Percentiles rank a stretch among this genome's conserved stretches.
Evolutionary conservation across 1,284 basidiomycete species (phyloP).

Genomic region (Pyrrhoderma noxium): DNA sequence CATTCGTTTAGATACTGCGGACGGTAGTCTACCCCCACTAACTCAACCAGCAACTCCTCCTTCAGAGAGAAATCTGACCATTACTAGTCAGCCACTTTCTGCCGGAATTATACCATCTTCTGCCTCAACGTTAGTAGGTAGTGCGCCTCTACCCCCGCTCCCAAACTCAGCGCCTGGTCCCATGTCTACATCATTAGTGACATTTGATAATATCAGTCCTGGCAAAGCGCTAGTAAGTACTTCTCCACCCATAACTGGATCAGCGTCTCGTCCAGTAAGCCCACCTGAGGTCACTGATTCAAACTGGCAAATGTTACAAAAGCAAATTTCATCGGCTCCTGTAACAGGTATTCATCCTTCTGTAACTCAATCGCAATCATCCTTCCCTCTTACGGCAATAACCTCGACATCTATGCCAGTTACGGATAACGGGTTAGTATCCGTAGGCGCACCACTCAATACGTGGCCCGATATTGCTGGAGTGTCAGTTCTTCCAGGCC

Average conservation of each 20-base stretch:
- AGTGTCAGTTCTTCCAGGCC: slow-evolving; percentile 5
- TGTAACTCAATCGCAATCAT: slow-evolving; percentile 7
- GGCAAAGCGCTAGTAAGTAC: not conserved
- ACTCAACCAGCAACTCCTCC: slow-evolving; percentile 24
- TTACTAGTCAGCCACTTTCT: slow-evolving; percentile 1
- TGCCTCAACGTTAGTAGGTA: slow-evolving; percentile 2
- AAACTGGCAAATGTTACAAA: not conserved
- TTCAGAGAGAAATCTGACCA: not conserved
- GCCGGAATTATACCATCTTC: slow-evolving; percentile 7
- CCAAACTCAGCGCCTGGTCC: not conserved
- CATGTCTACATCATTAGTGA: slow-evolving; percentile 4
- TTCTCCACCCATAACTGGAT: not conserved
- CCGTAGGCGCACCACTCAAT: slow-evolving; percentile 2
- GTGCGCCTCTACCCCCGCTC: not conserved
- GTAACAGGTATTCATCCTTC: slow-evolving; percentile 3
- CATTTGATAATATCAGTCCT: not conserved
- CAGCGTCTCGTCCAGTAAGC: slow-evolving; percentile 8
- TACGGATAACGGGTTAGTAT: not conserved
- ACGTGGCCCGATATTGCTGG: not conserved
- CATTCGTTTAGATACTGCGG: slow-evolving; percentile 13
- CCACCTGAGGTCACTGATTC: not conserved
- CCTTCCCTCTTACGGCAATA: not conserved
- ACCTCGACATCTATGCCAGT: not conserved
- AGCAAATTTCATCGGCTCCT: slow-evolving; percentile 12
- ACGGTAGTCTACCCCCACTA: slow-evolving; percentile 20